Conservation (phyloP, 2,329 filamentous ascomycete species). For the Teratosphaeria destructans region DNA sequence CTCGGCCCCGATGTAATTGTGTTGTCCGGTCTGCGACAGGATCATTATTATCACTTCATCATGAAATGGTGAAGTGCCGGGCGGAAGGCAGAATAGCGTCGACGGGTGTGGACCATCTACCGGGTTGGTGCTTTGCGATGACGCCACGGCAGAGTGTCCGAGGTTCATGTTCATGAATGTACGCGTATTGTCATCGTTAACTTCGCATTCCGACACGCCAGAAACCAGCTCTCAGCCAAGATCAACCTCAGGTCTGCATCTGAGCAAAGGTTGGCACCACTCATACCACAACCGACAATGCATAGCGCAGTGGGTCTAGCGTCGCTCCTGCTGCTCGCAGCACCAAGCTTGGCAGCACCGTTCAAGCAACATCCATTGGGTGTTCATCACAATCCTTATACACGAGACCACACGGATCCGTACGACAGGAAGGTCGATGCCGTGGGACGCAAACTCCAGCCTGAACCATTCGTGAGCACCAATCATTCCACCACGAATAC, state of each 20-base stretch:
- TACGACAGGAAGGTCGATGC: constrained; percentile 54
- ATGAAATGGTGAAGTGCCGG: background rate
- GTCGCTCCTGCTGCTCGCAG: constrained; percentile 8
- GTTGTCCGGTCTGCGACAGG: background rate
- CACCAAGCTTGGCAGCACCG: constrained; percentile 13
- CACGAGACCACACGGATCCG: constrained; percentile 49
- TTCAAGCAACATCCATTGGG: constrained; percentile 6
- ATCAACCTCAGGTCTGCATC: background rate
- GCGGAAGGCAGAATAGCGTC: background rate
- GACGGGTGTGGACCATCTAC: background rate
- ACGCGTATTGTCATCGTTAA: background rate
- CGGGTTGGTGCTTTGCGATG: background rate
- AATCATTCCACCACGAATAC: background rate
- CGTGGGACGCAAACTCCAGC: constrained; percentile 50
- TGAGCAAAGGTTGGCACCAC: background rate
- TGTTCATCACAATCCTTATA: constrained; percentile 40
- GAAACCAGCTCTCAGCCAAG: background rate
- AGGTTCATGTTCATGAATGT: background rate
- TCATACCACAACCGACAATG: background rate
- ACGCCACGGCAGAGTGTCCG: background rate
- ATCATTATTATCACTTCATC: background rate
- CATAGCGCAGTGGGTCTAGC: background rate
- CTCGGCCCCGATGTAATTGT: background rate
- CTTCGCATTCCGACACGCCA: background rate
- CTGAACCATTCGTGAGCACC: constrained; percentile 42